Percentiles rank a stretch among this genome's conserved stretches.
phyloP scores from a whole-genome alignment of 768 basidiomycete species.

The Naganishia antarctica region DNA sequence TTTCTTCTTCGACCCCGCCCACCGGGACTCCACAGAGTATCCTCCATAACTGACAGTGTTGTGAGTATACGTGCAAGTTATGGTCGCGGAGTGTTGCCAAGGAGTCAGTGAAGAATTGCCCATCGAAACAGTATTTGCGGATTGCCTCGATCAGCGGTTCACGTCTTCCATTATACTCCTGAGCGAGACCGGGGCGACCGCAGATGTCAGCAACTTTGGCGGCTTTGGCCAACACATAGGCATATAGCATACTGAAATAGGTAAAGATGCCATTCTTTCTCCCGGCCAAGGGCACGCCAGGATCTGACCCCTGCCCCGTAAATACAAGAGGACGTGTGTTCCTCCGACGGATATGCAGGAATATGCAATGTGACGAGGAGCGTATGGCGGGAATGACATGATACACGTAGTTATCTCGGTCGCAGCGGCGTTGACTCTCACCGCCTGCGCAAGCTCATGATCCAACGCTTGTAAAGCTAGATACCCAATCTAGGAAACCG shows the following conservation, averaged over 20 bases:
- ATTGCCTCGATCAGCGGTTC: conserved; percentile 23
- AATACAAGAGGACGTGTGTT: too few relatives aligned
- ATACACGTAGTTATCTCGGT: too few relatives aligned
- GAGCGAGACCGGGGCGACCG: not conserved
- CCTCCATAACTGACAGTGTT: conserved; percentile 30
- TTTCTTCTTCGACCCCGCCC: conserved; percentile 1
- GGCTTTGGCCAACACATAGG: conserved; percentile 23
- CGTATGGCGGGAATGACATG: too few relatives aligned
- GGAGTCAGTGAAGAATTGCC: conserved; percentile 29
- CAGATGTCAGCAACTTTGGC: conserved; percentile 18
- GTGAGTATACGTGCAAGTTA: conserved; percentile 16
- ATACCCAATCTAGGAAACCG: too few relatives aligned
- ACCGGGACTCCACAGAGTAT: conserved; percentile 23
- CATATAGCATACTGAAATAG: conserved; percentile 30
- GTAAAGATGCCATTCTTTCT: conserved; percentile 27
- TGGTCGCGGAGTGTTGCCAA: not conserved
- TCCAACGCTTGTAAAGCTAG: too few relatives aligned
- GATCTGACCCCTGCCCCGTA: too few relatives aligned
- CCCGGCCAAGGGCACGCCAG: conserved; percentile 31
- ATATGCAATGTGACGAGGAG: too few relatives aligned
- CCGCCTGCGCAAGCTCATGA: too few relatives aligned
- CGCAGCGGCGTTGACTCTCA: too few relatives aligned
- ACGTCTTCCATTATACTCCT: conserved; percentile 22
- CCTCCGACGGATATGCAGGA: too few relatives aligned
- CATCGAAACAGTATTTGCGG: conserved; percentile 30